phyloP scores from a whole-genome alignment of 148 eudicot genomes.

The Dianthus caryophyllus region DNA sequence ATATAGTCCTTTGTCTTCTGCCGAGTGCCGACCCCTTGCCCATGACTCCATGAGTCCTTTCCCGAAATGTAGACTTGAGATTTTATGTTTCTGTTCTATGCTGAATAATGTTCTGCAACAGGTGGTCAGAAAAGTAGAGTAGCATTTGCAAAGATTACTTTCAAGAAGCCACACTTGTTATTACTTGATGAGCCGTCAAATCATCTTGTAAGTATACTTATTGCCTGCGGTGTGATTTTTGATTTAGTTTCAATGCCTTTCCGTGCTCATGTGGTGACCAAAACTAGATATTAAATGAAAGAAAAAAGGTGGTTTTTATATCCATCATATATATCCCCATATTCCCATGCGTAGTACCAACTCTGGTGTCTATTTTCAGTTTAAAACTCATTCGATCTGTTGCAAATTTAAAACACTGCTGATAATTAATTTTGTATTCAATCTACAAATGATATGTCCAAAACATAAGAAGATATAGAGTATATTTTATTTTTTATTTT shows the following conservation, averaged over 20 bases:
- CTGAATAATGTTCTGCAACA: conserved; percentile 30
- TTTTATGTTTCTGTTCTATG: not conserved
- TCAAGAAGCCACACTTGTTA: conserved; percentile 87
- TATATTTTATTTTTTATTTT: too few relatives aligned
- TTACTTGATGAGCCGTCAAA: conserved; percentile 97
- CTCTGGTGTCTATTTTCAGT: not conserved
- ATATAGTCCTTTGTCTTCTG: not conserved
- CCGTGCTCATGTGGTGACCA: not conserved
- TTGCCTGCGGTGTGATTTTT: not conserved
- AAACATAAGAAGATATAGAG: too few relatives aligned
- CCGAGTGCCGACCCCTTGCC: not conserved
- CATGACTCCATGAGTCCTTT: not conserved
- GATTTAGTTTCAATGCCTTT: not conserved
- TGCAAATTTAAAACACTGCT: not conserved
- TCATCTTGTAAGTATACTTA: conserved; percentile 79
- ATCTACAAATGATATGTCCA: too few relatives aligned
- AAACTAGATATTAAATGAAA: too few relatives aligned
- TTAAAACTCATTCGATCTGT: not conserved
- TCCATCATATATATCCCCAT: too few relatives aligned
- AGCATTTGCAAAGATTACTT: conserved; percentile 98
- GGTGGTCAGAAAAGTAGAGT: conserved; percentile 99
- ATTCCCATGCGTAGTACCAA: not conserved
- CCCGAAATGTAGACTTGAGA: not conserved
- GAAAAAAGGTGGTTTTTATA: too few relatives aligned
- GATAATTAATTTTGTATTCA: not conserved